A percentile compares a stretch with the other conserved stretches of the same genome.
Conservation (phyloP, 139 green algal genomes). For the Astrephomene gubernaculifera region DNA sequence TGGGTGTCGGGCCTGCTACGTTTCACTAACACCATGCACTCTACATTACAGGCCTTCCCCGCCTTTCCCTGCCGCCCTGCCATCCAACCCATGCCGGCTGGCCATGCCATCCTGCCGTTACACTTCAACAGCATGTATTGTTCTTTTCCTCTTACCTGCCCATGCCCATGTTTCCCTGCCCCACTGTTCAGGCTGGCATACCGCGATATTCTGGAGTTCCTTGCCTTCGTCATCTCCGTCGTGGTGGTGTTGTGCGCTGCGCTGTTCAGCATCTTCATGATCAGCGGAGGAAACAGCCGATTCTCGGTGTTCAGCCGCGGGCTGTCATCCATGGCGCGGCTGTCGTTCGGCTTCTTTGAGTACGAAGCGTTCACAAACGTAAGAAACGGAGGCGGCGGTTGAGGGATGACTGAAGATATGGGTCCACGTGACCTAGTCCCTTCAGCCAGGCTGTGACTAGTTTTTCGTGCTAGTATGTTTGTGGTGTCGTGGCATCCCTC, state of each 20-base stretch:
- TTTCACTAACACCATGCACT: too few relatives aligned
- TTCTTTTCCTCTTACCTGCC: too few relatives aligned
- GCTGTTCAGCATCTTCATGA: constrained; percentile 7
- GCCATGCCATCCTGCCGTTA: too few relatives aligned
- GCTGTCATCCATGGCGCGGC: neutral
- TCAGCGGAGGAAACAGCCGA: neutral
- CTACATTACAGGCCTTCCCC: too few relatives aligned
- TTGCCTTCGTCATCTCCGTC: neutral
- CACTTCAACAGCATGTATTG: too few relatives aligned
- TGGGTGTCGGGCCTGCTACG: too few relatives aligned
- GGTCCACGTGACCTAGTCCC: neutral
- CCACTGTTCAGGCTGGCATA: neutral
- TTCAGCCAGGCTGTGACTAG: too few relatives aligned
- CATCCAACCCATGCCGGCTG: too few relatives aligned
- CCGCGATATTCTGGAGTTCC: neutral
- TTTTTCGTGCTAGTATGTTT: neutral
- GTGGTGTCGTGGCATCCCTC: neutral
- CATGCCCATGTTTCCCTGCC: too few relatives aligned
- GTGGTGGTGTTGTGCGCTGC: neutral
- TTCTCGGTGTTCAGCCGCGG: neutral
- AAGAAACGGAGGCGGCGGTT: neutral
- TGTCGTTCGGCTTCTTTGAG: constrained; percentile 8
- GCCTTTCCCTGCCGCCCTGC: too few relatives aligned
- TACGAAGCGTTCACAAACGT: neutral
- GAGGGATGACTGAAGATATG: neutral